Evolutionary conservation across 1,284 basidiomycete genomes (phyloP), one percentile per base, ranked within the genome.

Genomic region (Rhodotorula sp.): DNA sequence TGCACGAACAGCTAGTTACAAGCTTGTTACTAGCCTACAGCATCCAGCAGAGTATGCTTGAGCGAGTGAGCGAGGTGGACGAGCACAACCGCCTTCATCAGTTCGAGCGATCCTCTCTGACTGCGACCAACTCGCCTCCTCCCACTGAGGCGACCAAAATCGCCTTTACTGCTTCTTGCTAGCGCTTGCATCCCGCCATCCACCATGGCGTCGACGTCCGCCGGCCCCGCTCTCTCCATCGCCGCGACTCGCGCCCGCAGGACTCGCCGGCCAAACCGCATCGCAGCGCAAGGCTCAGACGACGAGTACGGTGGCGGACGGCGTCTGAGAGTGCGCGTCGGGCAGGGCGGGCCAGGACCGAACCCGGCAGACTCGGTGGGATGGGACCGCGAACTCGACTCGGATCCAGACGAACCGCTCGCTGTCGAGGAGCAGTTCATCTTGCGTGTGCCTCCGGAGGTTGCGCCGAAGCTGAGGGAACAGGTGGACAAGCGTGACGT

Each of bases 391-490:
- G 96, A 98, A 79, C 83, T 99, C 64, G 95, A 99, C 80, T 94
- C 92, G 70, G 91, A 95, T 71, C 92, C 96, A 71, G 94, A 98
- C 61, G 86, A 86, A 66, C 84, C 84, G 47, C 81, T 99, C 68
- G 88, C 89, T 7, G 98, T 99, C 78, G 96, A 99, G 81, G 96
- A 99, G 81, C 95, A 99, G 78, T 96, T 99, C 79, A 89, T 99
- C 67, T 83, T 99, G 44, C 83, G 94, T 52, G 88, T 99, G 84
- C 93, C 93, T 0, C 87, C 88, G 7, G 91, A 90, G 0, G 72
- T 82, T 6, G 80, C 81, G 62, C 88, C 90, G 58, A 88, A 85
- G 74, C 76, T 96, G 69, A 85, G 86, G 77, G 91, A 91, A 82
- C 62, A 74, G 34, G 67, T 74, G 56, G 66, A 70, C 58, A 51